A percentile compares a stretch with the other conserved stretches of the same genome.
Conservation (phyloP, 2,329 filamentous ascomycete species). For the Xylariaceae sp. region DNA sequence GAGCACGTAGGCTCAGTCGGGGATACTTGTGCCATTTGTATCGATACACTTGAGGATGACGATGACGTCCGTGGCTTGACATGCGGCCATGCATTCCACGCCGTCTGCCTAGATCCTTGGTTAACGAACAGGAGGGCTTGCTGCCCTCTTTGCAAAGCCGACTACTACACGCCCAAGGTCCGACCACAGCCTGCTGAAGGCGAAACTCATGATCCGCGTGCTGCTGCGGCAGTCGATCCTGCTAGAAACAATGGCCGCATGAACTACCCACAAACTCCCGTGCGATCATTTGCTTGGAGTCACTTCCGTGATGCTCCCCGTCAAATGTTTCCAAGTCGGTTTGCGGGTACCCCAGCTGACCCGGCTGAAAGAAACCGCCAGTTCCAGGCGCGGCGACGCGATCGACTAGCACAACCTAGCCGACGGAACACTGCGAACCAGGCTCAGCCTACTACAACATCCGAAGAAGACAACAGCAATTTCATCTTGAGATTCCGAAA, state of each 20-base stretch:
- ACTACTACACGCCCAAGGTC: constrained; percentile 95
- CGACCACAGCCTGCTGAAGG: constrained; percentile 61
- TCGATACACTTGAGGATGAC: constrained; percentile 91
- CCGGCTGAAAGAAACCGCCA: constrained; percentile 20
- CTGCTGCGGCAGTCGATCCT: constrained; percentile 36
- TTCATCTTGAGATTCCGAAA: constrained; percentile 34
- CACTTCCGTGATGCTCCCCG: constrained; percentile 41
- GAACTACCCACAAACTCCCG: constrained; percentile 53
- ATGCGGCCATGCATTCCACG: constrained; percentile 98
- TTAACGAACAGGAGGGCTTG: constrained; percentile 91
- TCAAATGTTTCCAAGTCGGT: constrained; percentile 35
- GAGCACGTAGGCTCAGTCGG: constrained; percentile 83
- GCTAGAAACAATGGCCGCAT: constrained; percentile 51
- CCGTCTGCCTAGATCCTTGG: constrained; percentile 95
- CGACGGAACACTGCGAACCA: constrained; percentile 15
- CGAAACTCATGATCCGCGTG: constrained; percentile 41
- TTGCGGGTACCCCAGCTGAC: constrained; percentile 25
- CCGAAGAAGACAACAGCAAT: constrained; percentile 26
- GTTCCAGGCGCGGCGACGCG: constrained; percentile 17
- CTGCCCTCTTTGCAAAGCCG: constrained; percentile 96
- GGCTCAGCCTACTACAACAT: constrained; percentile 5
- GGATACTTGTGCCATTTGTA: constrained; percentile 94
- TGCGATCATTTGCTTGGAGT: constrained; percentile 46
- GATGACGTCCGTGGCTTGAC: constrained; percentile 93
- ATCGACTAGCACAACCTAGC: constrained; percentile 10